phyloP scores from a whole-genome alignment of 352 stramenopile species.

The Globisporangium cylindrosporum region DNA sequence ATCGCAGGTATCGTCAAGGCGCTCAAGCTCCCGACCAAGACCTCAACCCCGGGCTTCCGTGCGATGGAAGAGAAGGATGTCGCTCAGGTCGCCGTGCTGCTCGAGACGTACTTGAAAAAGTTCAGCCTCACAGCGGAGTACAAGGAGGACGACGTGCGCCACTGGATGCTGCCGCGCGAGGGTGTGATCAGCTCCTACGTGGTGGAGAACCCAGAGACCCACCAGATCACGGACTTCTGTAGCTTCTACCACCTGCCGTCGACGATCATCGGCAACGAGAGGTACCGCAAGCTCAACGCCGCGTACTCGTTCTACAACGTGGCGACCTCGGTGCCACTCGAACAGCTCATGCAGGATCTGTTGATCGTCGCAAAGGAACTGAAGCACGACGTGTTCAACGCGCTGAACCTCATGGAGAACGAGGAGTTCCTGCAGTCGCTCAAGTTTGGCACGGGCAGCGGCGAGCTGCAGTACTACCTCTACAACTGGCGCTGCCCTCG shows the following conservation, averaged over 20 bases:
- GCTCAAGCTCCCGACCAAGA: slow-evolving; percentile 76
- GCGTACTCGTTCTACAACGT: slow-evolving; percentile 99
- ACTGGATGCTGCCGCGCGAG: slow-evolving; percentile 96
- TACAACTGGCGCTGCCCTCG: slow-evolving; percentile 60
- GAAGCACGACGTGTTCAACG: slow-evolving; percentile 57
- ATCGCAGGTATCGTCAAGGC: slow-evolving; percentile 91
- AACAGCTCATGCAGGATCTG: slow-evolving; percentile 65
- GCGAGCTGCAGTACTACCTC: slow-evolving; percentile 59
- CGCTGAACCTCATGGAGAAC: slow-evolving; percentile 59
- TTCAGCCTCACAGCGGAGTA: slow-evolving; percentile 88
- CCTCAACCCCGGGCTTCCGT: slow-evolving; percentile 39
- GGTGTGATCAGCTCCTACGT: slow-evolving; percentile 96
- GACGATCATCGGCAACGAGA: slow-evolving; percentile 93
- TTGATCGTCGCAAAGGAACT: slow-evolving; percentile 46
- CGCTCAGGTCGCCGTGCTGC: slow-evolving; percentile 38
- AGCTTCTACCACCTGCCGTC: slow-evolving; percentile 98
- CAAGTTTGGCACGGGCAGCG: slow-evolving; percentile 51
- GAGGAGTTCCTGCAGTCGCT: slow-evolving; percentile 40
- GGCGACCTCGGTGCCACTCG: slow-evolving; percentile 56
- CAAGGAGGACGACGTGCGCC: slow-evolving; percentile 90
- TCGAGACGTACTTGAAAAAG: slow-evolving; percentile 54
- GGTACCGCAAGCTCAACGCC: slow-evolving; percentile 91
- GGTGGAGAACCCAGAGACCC: slow-evolving; percentile 63
- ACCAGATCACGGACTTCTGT: slow-evolving; percentile 92
- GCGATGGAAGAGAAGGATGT: slow-evolving; percentile 59